Base-by-base conservation (phyloP, 2,329 filamentous ascomycete species). In the Aphanocladium album region DNA sequence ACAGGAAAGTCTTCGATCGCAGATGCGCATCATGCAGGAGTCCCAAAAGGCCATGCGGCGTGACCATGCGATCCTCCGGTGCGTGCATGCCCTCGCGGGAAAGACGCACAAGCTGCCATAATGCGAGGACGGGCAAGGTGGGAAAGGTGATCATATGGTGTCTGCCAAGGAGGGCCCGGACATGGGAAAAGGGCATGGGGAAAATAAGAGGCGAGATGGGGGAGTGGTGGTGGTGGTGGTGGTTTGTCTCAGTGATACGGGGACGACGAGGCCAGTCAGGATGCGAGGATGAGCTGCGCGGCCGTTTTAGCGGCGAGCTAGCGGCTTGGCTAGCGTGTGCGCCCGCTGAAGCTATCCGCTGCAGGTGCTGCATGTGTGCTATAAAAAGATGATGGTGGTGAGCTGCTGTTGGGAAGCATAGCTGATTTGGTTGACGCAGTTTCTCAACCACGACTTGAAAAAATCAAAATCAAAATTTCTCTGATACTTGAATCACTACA, bases 1-100 rank as follows among this genome's bases (percentile, higher is more conserved):
- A 39, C 39, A 56, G 21, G 39, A 54, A 16, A 56, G 25, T 21
- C 5, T 3, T 46, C 39, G 53, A 57, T 50, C 33, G 55, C 30
- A 57, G 45, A 57, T 57, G 45, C 6, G 35, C 33, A 50, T 50
- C 45, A 57, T 57, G 55, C 55, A 57, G 55, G 33, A 11, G 16
- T 11, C 39, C n/a, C 12, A 43, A 19, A 43, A 16, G 39, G 39
- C 39, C 39, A 43, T 43, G 33, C 17, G 16, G 52, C 37, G 39
- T 56, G 53, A 46, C 41, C 53, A 53, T 33, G 19, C 23, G 7
- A 33, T 49, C 23, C 8, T 21, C 45, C n/a, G 19, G 2, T 27
- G 23, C 39, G 17, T 43, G 39, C 39, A 43, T 16, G 39, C 5
- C 5, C n/a, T 51, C 5, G 11, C 35, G 41, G 19, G n/a, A 45